These are phyloP conservation scores for Ophiostoma angusticollis DNA, from an alignment of 2,329 filamentous ascomycete species.

Conservation along the genomic window DNA sequence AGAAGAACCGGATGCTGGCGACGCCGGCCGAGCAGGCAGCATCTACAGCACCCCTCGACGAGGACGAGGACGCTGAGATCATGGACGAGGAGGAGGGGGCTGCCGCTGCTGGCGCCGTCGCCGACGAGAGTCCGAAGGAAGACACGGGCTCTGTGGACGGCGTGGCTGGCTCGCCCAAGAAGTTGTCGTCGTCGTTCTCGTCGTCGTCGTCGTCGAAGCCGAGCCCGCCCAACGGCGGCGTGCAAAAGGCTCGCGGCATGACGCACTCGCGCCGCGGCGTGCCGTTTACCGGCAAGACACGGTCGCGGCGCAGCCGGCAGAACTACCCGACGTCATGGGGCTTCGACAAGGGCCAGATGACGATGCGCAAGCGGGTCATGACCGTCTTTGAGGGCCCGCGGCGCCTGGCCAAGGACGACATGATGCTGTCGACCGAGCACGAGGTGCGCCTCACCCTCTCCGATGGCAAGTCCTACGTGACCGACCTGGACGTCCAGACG, in stretches of 20 bases:
- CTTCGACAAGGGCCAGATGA: slow-evolving; percentile 84
- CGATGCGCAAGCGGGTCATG: slow-evolving; percentile 93
- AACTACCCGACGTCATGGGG: slow-evolving; percentile 94
- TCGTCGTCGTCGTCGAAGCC: slow-evolving; percentile 26
- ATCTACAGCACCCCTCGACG: slow-evolving; percentile 22
- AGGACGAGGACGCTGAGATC: slow-evolving; percentile 32
- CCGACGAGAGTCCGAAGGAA: slow-evolving; percentile 31
- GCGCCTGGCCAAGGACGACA: slow-evolving; percentile 91
- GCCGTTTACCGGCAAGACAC: slow-evolving; percentile 38
- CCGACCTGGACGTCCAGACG: slow-evolving; percentile 85
- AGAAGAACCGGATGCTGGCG: slow-evolving; percentile 50
- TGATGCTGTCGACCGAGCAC: slow-evolving; percentile 94
- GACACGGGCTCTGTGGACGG: slow-evolving; percentile 18
- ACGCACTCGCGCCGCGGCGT: slow-evolving; percentile 69
- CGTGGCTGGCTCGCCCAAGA: slow-evolving; percentile 30
- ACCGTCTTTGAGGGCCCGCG: slow-evolving; percentile 83
- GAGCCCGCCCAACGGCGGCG: slow-evolving; percentile 42
- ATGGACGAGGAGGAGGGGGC: slow-evolving; percentile 45
- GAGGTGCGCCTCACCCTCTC: slow-evolving; percentile 78
- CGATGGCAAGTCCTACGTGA: slow-evolving; percentile 69
- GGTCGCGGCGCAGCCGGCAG: slow-evolving; percentile 78
- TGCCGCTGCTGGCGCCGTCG: slow-evolving; percentile 22
- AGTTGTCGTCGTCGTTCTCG: slow-evolving; percentile 13
- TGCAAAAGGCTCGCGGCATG: slow-evolving; percentile 57
- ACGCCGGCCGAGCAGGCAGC: slow-evolving; percentile 28